Percentiles rank a stretch among this genome's conserved stretches.
phyloP scores from a whole-genome alignment of 2,329 filamentous ascomycete species.

The Tolypocladium tundrense region DNA sequence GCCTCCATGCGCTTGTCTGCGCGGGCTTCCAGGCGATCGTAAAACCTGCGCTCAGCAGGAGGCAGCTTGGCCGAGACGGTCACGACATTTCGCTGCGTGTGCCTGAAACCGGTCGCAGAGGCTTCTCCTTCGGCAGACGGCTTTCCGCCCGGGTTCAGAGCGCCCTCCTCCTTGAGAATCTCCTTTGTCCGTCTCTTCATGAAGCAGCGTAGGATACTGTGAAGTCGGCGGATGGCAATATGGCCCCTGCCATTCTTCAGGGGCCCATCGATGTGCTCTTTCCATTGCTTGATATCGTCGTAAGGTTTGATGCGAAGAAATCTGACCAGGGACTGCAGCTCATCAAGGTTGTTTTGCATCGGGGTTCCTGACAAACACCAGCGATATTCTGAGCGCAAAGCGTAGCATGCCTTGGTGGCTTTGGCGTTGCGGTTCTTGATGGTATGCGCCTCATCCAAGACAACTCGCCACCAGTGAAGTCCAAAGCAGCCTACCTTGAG shows the following conservation, averaged over 20 bases:
- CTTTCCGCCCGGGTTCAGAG: constrained; percentile 67
- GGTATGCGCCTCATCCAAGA: constrained; percentile 92
- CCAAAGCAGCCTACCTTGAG: constrained; percentile 78
- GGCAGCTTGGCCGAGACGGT: constrained; percentile 71
- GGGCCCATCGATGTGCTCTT: constrained; percentile 78
- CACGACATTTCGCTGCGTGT: constrained; percentile 83
- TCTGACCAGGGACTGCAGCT: constrained; percentile 84
- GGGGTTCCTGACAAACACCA: constrained; percentile 97
- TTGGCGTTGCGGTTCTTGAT: constrained; percentile 99
- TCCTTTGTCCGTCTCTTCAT: constrained; percentile 99
- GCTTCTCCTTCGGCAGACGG: constrained; percentile 36
- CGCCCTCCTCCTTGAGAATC: constrained; percentile 81
- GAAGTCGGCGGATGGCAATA: constrained; percentile 76
- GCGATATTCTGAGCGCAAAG: constrained; percentile 73
- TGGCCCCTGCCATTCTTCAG: constrained; percentile 86
- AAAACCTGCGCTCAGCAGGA: constrained; percentile 72
- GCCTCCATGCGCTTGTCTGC: constrained; percentile 78
- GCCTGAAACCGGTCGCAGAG: constrained; percentile 66
- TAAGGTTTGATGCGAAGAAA: constrained; percentile 91
- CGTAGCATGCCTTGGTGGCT: constrained; percentile 83
- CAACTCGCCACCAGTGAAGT: constrained; percentile 87
- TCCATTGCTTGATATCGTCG: constrained; percentile 77
- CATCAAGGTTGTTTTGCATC: constrained; percentile 97
- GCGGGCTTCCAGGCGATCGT: constrained; percentile 70
- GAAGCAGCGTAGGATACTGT: constrained; percentile 78